Evolutionary conservation across 1,139 yeast genomes (phyloP).

Genomic region (Scheffersomyces cryptocercus): DNA sequence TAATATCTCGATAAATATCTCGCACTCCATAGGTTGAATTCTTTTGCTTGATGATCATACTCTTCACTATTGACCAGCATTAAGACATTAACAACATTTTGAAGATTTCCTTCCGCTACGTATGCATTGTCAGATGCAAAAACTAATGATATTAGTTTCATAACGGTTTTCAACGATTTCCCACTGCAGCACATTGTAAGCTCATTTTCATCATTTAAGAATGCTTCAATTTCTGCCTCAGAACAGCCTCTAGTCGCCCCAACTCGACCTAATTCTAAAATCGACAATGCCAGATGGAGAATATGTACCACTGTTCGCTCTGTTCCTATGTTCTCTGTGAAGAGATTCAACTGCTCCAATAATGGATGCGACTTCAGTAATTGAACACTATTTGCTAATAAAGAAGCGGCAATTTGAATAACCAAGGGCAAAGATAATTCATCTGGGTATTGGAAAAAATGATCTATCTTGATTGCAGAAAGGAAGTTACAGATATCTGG

Average conservation of each 20-base stretch:
- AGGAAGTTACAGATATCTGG: conserved; percentile 24
- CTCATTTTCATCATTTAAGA: conserved; percentile 17
- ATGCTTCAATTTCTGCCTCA: conserved; percentile 15
- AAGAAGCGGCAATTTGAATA: conserved; percentile 11
- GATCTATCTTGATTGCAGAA: conserved; percentile 8
- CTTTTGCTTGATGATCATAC: conserved; percentile 9
- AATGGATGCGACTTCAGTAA: too few relatives aligned
- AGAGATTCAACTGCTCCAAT: too few relatives aligned
- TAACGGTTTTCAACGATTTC: conserved; percentile 2
- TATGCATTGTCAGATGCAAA: conserved; percentile 10
- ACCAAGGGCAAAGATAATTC: conserved; percentile 10
- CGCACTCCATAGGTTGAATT: conserved; percentile 42
- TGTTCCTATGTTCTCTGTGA: too few relatives aligned
- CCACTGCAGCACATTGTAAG: background rate
- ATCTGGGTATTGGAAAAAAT: conserved; percentile 8
- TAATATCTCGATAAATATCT: conserved; percentile 44
- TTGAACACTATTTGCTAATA: conserved; percentile 6
- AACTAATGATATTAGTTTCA: conserved; percentile 19
- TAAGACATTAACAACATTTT: conserved; percentile 23
- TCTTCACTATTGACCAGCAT: conserved; percentile 10
- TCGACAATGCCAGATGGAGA: too few relatives aligned
- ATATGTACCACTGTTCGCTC: too few relatives aligned
- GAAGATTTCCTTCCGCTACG: conserved; percentile 2
- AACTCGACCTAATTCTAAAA: too few relatives aligned
- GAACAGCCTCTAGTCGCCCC: too few relatives aligned